A percentile compares a stretch with the other conserved stretches of the same genome.
Conservation (phyloP, 192 early-diverging fungal genomes). For the Chytriomyces hyalinus region DNA sequence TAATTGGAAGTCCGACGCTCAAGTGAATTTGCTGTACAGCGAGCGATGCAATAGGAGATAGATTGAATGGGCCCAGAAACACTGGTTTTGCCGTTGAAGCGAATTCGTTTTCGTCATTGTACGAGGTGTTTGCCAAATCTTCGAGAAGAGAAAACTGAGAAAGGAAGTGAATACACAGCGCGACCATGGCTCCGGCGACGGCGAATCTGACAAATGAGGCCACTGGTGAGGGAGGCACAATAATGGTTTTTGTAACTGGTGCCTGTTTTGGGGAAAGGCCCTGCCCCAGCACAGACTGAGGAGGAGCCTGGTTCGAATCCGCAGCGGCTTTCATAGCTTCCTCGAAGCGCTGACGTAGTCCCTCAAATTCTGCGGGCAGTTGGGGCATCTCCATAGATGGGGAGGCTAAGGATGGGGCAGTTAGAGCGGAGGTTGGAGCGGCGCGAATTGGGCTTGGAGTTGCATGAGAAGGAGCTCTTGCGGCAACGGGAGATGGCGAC, state of each 20-base stretch:
- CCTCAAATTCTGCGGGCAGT: not conserved
- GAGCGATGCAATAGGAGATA: conserved; percentile 1
- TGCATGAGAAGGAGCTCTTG: not conserved
- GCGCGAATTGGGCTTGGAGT: not conserved
- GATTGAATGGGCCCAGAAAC: not conserved
- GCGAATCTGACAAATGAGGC: conserved; percentile 2
- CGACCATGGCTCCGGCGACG: conserved; percentile 5
- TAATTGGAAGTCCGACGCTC: not conserved
- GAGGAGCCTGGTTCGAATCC: not conserved
- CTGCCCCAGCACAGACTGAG: not conserved
- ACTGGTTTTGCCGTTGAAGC: conserved; percentile 2
- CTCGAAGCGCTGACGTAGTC: not conserved
- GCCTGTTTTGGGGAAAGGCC: not conserved
- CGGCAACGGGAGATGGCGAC: not conserved
- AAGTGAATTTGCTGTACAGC: conserved; percentile 3
- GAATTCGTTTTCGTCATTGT: not conserved
- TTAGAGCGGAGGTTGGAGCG: not conserved
- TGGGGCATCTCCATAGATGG: not conserved
- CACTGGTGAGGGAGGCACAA: not conserved
- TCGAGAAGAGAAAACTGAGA: conserved; percentile 14
- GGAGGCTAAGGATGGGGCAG: not conserved
- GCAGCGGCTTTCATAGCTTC: not conserved
- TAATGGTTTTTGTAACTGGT: not conserved
- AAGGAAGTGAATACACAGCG: not conserved
- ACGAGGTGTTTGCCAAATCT: not conserved